Conservation (phyloP, 2,329 filamentous ascomycete species). For the Alternaria sp. region DNA sequence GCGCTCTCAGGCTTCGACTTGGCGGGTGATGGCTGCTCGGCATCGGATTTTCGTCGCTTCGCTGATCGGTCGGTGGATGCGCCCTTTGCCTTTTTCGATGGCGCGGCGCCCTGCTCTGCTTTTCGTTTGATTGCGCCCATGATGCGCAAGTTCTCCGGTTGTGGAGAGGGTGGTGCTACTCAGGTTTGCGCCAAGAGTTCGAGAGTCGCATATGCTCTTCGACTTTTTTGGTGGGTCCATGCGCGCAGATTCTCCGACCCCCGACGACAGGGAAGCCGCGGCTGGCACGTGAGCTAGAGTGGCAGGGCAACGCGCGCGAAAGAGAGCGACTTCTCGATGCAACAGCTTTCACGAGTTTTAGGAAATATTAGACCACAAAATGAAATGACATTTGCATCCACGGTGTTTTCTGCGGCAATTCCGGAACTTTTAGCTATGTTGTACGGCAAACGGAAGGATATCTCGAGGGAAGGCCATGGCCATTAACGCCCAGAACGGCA, state of each 20-base stretch:
- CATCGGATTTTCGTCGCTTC: conserved; percentile 48
- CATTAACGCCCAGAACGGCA: conserved; percentile 4
- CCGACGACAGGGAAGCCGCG: conserved; percentile 7
- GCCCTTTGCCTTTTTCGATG: conserved; percentile 40
- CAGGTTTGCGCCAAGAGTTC: conserved; percentile 29
- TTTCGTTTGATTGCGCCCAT: conserved; percentile 58
- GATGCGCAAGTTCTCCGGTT: conserved; percentile 8
- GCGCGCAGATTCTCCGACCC: conserved; percentile 14
- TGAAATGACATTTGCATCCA: too few species aligned
- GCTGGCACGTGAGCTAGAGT: conserved; percentile 5
- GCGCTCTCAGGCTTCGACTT: conserved; percentile 40
- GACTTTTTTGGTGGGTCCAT: conserved; percentile 16
- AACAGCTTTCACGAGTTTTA: background rate
- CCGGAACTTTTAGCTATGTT: background rate
- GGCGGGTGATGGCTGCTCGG: conserved; percentile 32
- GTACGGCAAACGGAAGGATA: background rate
- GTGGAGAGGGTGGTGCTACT: conserved; percentile 6
- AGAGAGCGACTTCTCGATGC: background rate
- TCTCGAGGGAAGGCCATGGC: background rate
- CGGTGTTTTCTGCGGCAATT: too few species aligned
- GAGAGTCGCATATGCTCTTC: conserved; percentile 8
- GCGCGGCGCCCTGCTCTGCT: conserved; percentile 45
- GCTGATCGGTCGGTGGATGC: conserved; percentile 38
- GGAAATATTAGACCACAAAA: background rate
- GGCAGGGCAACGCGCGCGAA: background rate